phyloP scores from a whole-genome alignment of 441 rosid species.

The Brassica balearica region DNA sequence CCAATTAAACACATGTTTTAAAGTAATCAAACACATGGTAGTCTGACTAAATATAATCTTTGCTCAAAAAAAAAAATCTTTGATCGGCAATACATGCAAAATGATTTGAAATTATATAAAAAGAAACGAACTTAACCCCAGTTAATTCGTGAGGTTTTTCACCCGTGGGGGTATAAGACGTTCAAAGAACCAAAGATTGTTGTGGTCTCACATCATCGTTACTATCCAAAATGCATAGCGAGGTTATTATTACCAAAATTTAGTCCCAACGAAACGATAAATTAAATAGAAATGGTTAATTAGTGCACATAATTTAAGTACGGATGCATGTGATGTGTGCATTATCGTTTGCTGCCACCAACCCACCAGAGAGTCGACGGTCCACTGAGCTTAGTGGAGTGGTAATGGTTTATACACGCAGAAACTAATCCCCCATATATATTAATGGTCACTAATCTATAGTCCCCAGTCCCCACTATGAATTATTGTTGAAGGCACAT shows the following conservation, averaged over 20 bases:
- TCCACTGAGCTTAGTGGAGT: conserved; percentile 40
- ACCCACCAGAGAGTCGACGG: conserved; percentile 33
- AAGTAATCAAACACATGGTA: conserved; percentile 1
- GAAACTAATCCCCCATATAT: conserved; percentile 5
- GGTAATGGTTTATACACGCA: conserved; percentile 31
- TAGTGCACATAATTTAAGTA: conserved; percentile 4
- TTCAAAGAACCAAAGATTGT: neutral
- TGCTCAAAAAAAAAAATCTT: no score
- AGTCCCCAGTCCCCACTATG: conserved; percentile 19
- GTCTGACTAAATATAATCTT: neutral
- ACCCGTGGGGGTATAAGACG: neutral
- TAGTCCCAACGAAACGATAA: neutral
- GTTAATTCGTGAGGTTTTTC: neutral
- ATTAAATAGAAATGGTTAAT: conserved; percentile 4
- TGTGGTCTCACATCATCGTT: neutral
- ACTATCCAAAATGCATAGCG: conserved; percentile 2
- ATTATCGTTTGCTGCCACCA: conserved; percentile 6
- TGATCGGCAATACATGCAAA: conserved; percentile 2
- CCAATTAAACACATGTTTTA: conserved; percentile 3
- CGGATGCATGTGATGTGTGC: conserved; percentile 20
- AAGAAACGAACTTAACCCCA: neutral
- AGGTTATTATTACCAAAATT: neutral
- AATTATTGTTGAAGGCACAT: conserved; percentile 6
- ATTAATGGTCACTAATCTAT: conserved; percentile 30
- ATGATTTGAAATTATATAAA: neutral